Percentiles rank a stretch among this genome's conserved stretches.
phyloP scores from a whole-genome alignment of 352 stramenopile genomes.

The Globisporangium rhizosaccharum region DNA sequence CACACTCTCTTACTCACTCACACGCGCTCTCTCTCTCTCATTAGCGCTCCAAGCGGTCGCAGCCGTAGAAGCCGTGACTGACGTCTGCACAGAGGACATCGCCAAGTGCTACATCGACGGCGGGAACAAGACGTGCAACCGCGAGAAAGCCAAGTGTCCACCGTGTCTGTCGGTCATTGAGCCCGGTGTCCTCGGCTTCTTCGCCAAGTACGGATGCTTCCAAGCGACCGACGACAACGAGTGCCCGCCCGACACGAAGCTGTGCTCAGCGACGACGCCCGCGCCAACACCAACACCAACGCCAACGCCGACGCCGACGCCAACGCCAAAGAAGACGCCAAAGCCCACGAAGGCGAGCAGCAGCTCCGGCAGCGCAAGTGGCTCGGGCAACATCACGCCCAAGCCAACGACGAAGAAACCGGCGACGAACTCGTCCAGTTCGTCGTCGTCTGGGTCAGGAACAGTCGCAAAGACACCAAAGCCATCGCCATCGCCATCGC shows the following conservation, averaged over 20 bases:
- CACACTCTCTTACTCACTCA: not conserved
- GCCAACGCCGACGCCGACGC: constrained; percentile 12
- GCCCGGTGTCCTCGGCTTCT: constrained; percentile 15
- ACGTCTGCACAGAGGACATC: constrained; percentile 28
- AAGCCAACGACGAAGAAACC: constrained; percentile 5
- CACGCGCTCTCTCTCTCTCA: not conserved
- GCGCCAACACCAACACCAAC: constrained; percentile 11
- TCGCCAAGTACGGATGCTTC: constrained; percentile 47
- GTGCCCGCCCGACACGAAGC: constrained; percentile 31
- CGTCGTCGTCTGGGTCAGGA: constrained; percentile 16
- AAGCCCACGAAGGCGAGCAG: constrained; percentile 15
- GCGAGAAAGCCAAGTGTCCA: constrained; percentile 34
- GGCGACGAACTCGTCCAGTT: constrained; percentile 16
- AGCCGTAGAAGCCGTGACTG: constrained; percentile 3
- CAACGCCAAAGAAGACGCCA: constrained; percentile 19
- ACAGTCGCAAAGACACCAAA: constrained; percentile 19
- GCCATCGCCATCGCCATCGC: constrained; percentile 17
- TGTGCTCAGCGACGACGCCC: constrained; percentile 19
- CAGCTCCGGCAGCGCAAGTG: constrained; percentile 15
- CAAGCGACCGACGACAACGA: constrained; percentile 23
- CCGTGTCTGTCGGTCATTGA: constrained; percentile 30
- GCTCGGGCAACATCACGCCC: constrained; percentile 8
- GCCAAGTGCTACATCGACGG: constrained; percentile 38
- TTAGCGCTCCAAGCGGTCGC: constrained; percentile 3
- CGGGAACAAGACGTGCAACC: constrained; percentile 41